phyloP scores from a whole-genome alignment of 352 stramenopile species.

The Salisapilia sapeloensis region DNA sequence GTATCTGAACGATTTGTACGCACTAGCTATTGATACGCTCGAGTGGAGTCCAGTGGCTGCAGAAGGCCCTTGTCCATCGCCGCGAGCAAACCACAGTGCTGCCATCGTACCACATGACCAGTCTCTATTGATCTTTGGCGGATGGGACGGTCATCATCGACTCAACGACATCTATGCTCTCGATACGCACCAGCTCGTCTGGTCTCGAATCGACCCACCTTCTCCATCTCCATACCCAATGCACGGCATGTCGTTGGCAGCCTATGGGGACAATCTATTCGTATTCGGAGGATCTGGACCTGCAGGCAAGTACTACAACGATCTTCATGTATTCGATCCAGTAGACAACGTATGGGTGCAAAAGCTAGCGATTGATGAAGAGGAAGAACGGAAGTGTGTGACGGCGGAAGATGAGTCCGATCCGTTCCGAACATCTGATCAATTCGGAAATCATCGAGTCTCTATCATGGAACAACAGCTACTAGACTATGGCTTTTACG shows the following conservation, averaged over 20 bases:
- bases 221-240: constrained; percentile 75
- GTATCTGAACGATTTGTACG: constrained; percentile 94
- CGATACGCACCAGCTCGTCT: constrained; percentile 81
- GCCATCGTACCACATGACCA: constrained; percentile 60
- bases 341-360: constrained; percentile 25
- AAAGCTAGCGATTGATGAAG: too few species aligned
- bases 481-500: constrained; percentile 7
- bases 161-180: constrained; percentile 94
- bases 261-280: constrained; percentile 81
- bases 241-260: constrained; percentile 92
- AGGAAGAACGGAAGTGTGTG: too few species aligned
- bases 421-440: too few species aligned
- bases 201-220: constrained; percentile 48
- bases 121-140: constrained; percentile 90
- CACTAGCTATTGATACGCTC: constrained; percentile 79
- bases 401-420: too few species aligned
- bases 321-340: constrained; percentile 88
- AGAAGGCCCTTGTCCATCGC: constrained; percentile 60
- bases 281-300: constrained; percentile 90
- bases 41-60: constrained; percentile 73
- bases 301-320: constrained; percentile 90
- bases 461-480: constrained; percentile 10
- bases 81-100: constrained; percentile 90
- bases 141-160: constrained; percentile 85
- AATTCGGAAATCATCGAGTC: too few species aligned